Evolutionary conservation across 208 protist genomes (phyloP), one percentile per base, ranked within the genome.

Genomic region (Leishmania guyanensis): DNA sequence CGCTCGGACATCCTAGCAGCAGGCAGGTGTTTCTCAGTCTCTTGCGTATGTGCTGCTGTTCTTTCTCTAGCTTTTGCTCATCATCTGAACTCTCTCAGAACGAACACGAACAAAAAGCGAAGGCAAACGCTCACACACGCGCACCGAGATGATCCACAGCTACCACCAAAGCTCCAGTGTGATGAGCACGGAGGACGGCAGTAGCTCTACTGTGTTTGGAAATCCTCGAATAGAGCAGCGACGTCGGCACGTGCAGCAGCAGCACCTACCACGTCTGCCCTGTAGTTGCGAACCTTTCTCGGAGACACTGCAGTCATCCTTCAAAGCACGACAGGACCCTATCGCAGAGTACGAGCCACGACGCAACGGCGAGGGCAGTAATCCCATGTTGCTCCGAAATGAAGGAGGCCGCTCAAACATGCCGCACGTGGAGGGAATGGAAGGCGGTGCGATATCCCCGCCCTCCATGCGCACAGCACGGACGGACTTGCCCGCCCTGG

Each of bases 151-250:
- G 82, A 85, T 85, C n/a, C 64, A 85, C 72, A 85, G 82, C 48
- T 76, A 85, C 73, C 50, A 69, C 43, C 77, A 78, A 17, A 85
- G 73, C 75, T 75, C 77, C 3, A 85, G 82, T 12, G n/a, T 66
- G 48, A 43, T 76, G 64, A 85, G 82, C 82, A 82, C 77, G 10
- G 82, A 85, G 65, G 82, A 85, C n/a, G 82, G 77, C 46, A 82
- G 82, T 39, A 71, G 77, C 78, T 85, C 82, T 16, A 79, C 78
- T 8, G 54, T 78, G 4, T 77, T 66, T 43, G 68, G 81, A 5
- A 46, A 73, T 17, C 76, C 75, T 3, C 75, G 56, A n/a, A 60
- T 46, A 62, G 73, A 77, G 53, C 14, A 65, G 20, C 56, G 39
- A 36, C 20, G 5, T 46, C 81, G 8, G 22, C 58, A 46, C 69